Evolutionary conservation across 164 flowering plant species (phyloP).

Genomic region (Berberis vulgaris): DNA sequence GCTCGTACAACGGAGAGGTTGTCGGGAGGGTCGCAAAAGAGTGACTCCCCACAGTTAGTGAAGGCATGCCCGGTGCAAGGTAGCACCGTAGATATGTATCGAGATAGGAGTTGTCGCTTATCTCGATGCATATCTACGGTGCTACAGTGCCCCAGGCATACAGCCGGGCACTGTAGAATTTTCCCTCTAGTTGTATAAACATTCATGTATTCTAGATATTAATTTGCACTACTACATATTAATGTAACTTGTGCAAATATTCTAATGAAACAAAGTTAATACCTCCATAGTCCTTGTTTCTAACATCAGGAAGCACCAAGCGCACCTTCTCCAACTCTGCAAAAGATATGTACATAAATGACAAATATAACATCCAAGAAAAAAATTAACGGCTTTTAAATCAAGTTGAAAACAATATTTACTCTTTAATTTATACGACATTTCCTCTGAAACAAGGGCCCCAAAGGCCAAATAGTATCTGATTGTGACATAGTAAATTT

Average conservation of each 20-base stretch:
- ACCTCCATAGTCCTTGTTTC: slow-evolving; percentile 92
- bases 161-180: too few relatives aligned
- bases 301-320: slow-evolving; percentile 93
- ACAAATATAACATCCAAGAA: too few relatives aligned
- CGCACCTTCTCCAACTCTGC: slow-evolving; percentile 68
- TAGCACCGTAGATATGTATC: too few relatives aligned
- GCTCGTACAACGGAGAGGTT: slow-evolving; percentile 60
- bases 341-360: too few relatives aligned
- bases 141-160: too few relatives aligned
- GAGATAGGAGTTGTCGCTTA: too few relatives aligned
- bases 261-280: slow-evolving; percentile 6
- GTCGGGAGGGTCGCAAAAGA: slow-evolving; percentile 43
- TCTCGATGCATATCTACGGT: too few relatives aligned
- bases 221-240: too few relatives aligned
- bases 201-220: too few relatives aligned
- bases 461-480: slow-evolving; percentile 75
- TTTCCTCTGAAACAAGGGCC: slow-evolving; percentile 58
- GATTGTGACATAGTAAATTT: slow-evolving; percentile 66
- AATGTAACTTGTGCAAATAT: too few relatives aligned
- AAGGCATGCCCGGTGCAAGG: too few relatives aligned
- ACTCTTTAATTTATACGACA: slow-evolving; percentile 69
- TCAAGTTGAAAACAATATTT: not conserved
- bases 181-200: too few relatives aligned
- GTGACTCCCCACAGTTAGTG: slow-evolving; percentile 23
- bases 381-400: not conserved